Evolutionary conservation across 208 protist species (phyloP), one percentile per base, ranked within the genome.

Genomic region (Trypanosoma melophagium): DNA sequence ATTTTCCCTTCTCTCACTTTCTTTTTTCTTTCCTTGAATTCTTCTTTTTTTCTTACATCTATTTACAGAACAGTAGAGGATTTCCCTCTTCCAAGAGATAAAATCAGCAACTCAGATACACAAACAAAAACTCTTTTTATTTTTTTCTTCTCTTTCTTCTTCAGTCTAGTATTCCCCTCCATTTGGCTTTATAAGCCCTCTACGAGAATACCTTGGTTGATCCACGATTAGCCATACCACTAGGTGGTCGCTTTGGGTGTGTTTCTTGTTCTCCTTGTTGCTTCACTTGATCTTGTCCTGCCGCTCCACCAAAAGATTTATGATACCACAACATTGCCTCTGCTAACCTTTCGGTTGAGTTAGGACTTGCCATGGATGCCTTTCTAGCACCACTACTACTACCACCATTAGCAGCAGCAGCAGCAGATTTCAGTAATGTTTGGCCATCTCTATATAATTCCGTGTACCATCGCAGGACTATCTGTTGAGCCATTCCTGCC

Each of bases 281-380:
- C 53, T 66, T 25, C 2, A 0, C 19, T 25, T 52, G 7, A 22
- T 64, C 50, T 12, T 38, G 21, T 47, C 3, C 13, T 40, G 31
- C 50, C 0, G 16, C 14, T 12, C 17, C 47, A 56, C 57, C 61
- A 66, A 69, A 80, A 14, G 41, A 19, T 21, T 53, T 22, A 17
- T 80, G 59, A 53, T 73, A 84, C 79, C 79, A 84, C 25, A 31
- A 50, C 63, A 84, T 77, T n/a, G 79, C 69, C n/a, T 64, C 35
- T n/a, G 42, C 40, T 19, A 80, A 24, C 14, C 56, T 50, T 17
- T 79, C 73, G 0, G 1, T 0, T 0, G 53, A 71, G 4, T 64
- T 58, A 19, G 35, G 13, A n/a, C 35, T 7, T 28, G 9, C 22
- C 40, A 1, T 3, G 7, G 19, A 10, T 4, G 24, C 12, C 14